phyloP scores from a whole-genome alignment of 495 filamentous ascomycete genomes.

The Hyaloscypha variabilis region DNA sequence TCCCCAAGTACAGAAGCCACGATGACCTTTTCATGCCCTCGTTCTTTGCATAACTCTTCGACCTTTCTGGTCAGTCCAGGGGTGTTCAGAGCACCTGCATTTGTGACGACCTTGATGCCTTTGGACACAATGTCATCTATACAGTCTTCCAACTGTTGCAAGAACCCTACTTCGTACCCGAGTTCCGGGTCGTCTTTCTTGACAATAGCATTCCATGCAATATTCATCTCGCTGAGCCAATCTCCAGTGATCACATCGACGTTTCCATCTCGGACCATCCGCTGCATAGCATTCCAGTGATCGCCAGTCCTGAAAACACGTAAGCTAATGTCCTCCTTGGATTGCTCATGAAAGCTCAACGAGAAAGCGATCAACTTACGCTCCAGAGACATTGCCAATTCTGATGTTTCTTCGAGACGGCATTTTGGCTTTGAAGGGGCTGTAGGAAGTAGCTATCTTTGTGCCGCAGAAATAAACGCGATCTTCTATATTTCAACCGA shows the following conservation, averaged over 20 bases:
- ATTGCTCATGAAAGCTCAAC: no score
- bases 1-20: conserved; percentile 52
- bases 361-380: no score
- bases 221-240: conserved; percentile 50
- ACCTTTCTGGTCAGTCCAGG: conserved; percentile 49
- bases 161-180: conserved; percentile 55
- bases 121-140: conserved; percentile 51
- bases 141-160: conserved; percentile 53
- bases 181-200: conserved; percentile 54
- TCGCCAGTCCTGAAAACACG: conserved; percentile 19
- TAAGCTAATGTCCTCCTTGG: no score
- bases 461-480: no score
- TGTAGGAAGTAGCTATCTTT: no score
- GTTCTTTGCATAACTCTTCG: conserved; percentile 18
- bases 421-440: no score
- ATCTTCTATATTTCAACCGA: no score
- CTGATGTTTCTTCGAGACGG: no score
- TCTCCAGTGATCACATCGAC: conserved; percentile 59
- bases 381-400: no score
- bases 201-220: conserved; percentile 40
- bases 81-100: conserved; percentile 58
- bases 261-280: conserved; percentile 26
- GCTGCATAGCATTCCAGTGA: conserved; percentile 9
- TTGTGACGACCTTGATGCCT: conserved; percentile 56
- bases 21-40: conserved; percentile 25